Percentiles rank a stretch among this genome's conserved stretches.
These are phyloP conservation scores for Balakata baccata DNA, from an alignment of 345 rosid species.

Conservation along the genomic window DNA sequence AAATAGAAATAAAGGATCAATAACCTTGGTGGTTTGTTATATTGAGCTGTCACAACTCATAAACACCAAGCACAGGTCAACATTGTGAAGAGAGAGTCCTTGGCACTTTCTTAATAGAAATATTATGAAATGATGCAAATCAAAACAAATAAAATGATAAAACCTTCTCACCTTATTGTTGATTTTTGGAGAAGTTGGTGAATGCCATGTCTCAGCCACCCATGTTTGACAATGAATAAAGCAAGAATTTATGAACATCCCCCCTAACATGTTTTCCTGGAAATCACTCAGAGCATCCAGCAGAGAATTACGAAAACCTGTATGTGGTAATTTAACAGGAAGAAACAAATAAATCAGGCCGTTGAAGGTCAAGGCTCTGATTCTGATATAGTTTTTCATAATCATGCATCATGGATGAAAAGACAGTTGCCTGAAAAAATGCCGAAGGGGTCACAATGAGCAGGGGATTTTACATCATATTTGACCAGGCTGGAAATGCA, in stretches of 20 bases:
- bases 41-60: background rate
- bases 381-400: background rate
- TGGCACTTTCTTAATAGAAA: background rate
- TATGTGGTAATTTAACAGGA: background rate
- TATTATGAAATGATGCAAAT: background rate
- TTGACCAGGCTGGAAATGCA: background rate
- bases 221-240: constrained; percentile 74
- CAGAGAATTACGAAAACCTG: constrained; percentile 70
- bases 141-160: background rate
- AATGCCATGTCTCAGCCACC: constrained; percentile 67
- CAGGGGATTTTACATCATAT: no score
- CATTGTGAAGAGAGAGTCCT: background rate
- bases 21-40: background rate
- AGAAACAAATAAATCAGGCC: background rate
- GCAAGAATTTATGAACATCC: constrained; percentile 83
- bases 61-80: background rate
- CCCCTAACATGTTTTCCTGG: constrained; percentile 45
- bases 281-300: constrained; percentile 46
- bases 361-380: background rate
- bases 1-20: background rate
- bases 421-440: no score
- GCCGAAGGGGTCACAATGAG: no score
- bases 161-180: constrained; percentile 48
- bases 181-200: constrained; percentile 60
- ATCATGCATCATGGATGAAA: background rate